phyloP scores from a whole-genome alignment of 371 early-diverging fungal species.

The Rhizopus sp. region DNA sequence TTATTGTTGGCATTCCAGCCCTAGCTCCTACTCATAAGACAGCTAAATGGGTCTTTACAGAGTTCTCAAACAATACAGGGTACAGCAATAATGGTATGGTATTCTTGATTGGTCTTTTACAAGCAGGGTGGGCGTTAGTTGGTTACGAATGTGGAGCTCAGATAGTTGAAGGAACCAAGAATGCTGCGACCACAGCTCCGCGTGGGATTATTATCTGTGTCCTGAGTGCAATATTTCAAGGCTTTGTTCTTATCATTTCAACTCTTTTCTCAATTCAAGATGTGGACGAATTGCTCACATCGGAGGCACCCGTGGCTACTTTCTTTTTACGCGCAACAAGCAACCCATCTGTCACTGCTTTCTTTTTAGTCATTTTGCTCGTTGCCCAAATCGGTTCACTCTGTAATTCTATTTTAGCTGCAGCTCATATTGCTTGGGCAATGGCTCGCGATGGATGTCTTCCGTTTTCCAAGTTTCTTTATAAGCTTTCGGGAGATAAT shows the following conservation, averaged over 20 bases:
- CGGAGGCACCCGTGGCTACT: conserved; percentile 22
- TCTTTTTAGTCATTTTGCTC: conserved; percentile 30
- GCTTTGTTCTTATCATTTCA: conserved; percentile 34
- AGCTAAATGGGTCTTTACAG: conserved; percentile 44
- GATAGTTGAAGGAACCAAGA: conserved; percentile 47
- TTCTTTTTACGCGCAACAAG: conserved; percentile 24
- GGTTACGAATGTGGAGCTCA: conserved; percentile 49
- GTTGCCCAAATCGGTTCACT: conserved; percentile 29
- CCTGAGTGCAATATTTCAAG: conserved; percentile 36
- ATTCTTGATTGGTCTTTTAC: conserved; percentile 45
- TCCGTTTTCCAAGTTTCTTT: conserved; percentile 24
- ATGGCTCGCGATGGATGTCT: conserved; percentile 31
- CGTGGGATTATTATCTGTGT: conserved; percentile 47
- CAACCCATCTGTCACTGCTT: conserved; percentile 14
- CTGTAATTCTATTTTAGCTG: conserved; percentile 25
- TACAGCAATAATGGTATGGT: conserved; percentile 31
- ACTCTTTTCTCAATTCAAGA: conserved; percentile 46
- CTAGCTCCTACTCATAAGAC: conserved; percentile 37
- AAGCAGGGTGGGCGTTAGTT: conserved; percentile 42
- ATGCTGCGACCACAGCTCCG: conserved; percentile 43
- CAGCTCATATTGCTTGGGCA: conserved; percentile 27
- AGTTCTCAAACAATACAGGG: conserved; percentile 41
- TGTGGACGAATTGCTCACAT: conserved; percentile 26
- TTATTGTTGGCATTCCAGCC: conserved; percentile 34
- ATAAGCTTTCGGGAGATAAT: conserved; percentile 15